Base-by-base conservation (phyloP, 345 rosid genomes). In the Leavenworthia alabamica region DNA sequence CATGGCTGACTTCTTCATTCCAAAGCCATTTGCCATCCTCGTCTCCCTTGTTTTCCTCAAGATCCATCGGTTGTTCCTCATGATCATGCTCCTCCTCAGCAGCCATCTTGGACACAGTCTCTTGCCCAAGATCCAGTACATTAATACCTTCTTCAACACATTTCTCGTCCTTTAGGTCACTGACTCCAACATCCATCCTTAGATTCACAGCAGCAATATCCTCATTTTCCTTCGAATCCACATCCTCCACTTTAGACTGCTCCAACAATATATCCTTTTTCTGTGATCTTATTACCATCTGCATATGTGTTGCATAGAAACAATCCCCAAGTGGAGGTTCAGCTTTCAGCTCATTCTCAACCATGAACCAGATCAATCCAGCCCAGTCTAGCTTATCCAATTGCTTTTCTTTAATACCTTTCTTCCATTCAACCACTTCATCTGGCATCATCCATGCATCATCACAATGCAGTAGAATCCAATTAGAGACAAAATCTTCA, bases 261-360 rank as follows among this genome's bases (percentile, higher is more conserved):
- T 74, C 75, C 44, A 4, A 32, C 20, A 88, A 56, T 64, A 86
- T 8, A 14, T 75, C 81, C 35, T 59, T 67, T 27, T 53, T 76
- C 77, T 86, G 93, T 28, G 7, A 23, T 52, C 80, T 81, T 13
- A 89, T 86, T 82, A 89, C 49, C 66, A 76, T 67, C 72, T 89
- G 94, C 78, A 89, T 58, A 67, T 89, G 90, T 0, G 94, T 82
- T 0, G 89, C 90, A 32, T 86, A 89, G 60, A 79, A 89, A 60
- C 90, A 89, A 51, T 82, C 60, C 19, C 57, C 77, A 48, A 86
- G 57, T 0, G 50, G 32, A 2, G 86, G 72, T 5, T 58, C 70
- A 0, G 61, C 64, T 49, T 63, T 49, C 56, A 88, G 48, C 78
- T 89, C 94, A 68, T 84, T 84, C 77, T 89, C 89, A 29, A 86